phyloP scores from a whole-genome alignment of 257 asterid species.

The Cinchona pubescens region DNA sequence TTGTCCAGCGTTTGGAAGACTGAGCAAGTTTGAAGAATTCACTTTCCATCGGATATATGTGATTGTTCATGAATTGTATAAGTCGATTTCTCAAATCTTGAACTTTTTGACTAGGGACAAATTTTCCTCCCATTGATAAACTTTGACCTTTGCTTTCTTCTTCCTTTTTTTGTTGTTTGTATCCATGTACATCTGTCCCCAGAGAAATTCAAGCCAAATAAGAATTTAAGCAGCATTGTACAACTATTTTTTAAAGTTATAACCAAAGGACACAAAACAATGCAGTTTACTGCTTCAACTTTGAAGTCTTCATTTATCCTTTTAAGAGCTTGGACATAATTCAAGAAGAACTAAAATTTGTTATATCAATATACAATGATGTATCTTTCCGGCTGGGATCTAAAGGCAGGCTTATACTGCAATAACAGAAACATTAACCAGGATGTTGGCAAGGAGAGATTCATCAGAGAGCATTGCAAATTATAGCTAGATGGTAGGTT shows the following conservation, averaged over 20 bases:
- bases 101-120: conserved; percentile 70
- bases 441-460: not conserved
- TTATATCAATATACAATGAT: not conserved
- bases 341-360: not conserved
- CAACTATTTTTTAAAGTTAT: not conserved
- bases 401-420: not conserved
- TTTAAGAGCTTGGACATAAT: not conserved
- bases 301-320: not conserved
- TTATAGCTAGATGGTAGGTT: not conserved
- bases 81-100: conserved; percentile 57
- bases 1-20: conserved; percentile 73
- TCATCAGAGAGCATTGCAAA: not conserved
- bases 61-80: conserved; percentile 76
- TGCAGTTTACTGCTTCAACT: not conserved
- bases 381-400: not conserved
- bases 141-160: conserved; percentile 30
- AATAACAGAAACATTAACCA: not conserved
- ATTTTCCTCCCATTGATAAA: conserved; percentile 46
- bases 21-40: conserved; percentile 74
- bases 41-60: conserved; percentile 76
- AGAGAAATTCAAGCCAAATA: conserved; percentile 22
- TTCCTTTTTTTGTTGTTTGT: conserved; percentile 27
- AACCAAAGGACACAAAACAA: not conserved
- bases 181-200: conserved; percentile 38
- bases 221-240: not conserved